Base-by-base conservation (phyloP, 2,329 filamentous ascomycete genomes). In the Leptosphaerulina australis region DNA sequence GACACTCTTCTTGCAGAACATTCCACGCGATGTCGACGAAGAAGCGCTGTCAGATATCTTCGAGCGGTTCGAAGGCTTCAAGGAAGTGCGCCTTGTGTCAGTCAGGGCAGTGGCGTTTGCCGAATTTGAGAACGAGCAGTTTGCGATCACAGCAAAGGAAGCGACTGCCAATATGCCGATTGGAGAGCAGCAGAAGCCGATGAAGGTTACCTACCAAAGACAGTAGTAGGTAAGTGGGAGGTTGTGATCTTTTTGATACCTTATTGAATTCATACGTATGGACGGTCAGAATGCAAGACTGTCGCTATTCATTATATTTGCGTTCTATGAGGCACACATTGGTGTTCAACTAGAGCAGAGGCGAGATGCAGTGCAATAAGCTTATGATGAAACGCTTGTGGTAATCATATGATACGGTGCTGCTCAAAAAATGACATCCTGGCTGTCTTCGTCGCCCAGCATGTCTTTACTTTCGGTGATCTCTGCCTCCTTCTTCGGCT, bases 201-300 rank as follows among this genome's bases (percentile, higher is more conserved):
- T 99, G 73, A 95, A 94, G 77, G 92, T 99, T 58, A 97, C 94
- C 11, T 99, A 96, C 81, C 94, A 97, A 78, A 83, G 92, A 68
- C 90, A 96, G 78, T 96, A 72, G 60, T 15, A 3, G 34, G 39
- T 22, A 14, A 28, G 12, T 14, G 15, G 11, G 59, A 63, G 50
- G 53, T 56, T 65, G 57, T 53, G 59, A 60, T 44, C 44, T 56
- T 60, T 64, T 62, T 64, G 63, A 62, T 66, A 63, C 59, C 47
- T 50, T n/a, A 29, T 18, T 44, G 9, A 33, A 4, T 28, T 37
- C 33, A 28, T 37, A 31, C 36, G n/a, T n/a, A 37, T 30, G 21
- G 30, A 35, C 14, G 20, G 37, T 17, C 26, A 17, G 20, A 37
- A 43, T 46, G 29, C 29, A 40, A 29, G 17, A 37, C 20, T 21